These are phyloP conservation scores for Clathrus columnatus DNA, from an alignment of 768 basidiomycete species.

Conservation along the genomic window DNA sequence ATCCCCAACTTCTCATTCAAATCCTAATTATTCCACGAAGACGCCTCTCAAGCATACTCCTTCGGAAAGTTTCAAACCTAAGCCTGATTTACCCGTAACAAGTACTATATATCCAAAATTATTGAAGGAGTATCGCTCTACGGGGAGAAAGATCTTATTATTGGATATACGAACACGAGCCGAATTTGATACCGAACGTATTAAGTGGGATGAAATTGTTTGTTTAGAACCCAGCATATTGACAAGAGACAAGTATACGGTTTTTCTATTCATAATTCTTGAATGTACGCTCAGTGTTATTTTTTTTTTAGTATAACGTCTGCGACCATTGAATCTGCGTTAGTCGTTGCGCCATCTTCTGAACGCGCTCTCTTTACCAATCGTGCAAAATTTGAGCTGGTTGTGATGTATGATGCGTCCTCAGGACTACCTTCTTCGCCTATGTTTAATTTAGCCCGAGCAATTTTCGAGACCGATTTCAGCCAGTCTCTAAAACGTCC, in stretches of 20 bases:
- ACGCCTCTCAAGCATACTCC: not conserved
- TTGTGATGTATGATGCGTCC: constrained; percentile 79
- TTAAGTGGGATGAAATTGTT: constrained; percentile 58
- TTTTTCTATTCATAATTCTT: not conserved
- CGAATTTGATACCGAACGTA: constrained; percentile 68
- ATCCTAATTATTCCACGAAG: constrained; percentile 7
- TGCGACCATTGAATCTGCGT: constrained; percentile 60
- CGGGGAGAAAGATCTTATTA: constrained; percentile 52
- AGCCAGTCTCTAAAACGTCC: constrained; percentile 59
- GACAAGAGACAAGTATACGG: constrained; percentile 53
- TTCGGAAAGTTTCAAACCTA: not conserved
- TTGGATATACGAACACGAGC: constrained; percentile 77
- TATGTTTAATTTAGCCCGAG: constrained; percentile 49
- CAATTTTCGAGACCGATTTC: constrained; percentile 69
- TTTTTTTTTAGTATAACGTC: constrained; percentile 48
- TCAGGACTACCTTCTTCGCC: constrained; percentile 39
- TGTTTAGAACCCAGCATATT: constrained; percentile 83
- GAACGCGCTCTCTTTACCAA: constrained; percentile 74
- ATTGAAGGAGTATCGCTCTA: constrained; percentile 48
- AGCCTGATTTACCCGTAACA: constrained; percentile 41
- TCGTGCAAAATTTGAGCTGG: constrained; percentile 81
- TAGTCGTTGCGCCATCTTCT: constrained; percentile 57
- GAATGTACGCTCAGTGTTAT: constrained; percentile 9
- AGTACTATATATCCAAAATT: constrained; percentile 54
- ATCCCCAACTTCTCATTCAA: not conserved